Conservation (phyloP, 2,329 filamentous ascomycete species). For the Leptographium wingfieldii region DNA sequence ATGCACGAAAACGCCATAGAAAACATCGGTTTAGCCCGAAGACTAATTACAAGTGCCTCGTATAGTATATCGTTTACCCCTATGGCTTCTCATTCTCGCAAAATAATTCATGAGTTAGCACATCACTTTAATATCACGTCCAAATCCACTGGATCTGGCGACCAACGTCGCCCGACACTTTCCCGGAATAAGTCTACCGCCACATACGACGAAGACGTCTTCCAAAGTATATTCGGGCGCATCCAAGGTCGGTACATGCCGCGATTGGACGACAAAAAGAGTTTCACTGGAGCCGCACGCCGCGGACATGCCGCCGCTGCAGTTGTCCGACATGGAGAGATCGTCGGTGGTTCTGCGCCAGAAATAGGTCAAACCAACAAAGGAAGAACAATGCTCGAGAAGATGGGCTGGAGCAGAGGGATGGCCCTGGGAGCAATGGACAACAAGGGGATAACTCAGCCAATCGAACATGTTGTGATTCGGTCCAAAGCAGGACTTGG, state of each 20-base stretch:
- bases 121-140: slow-evolving; percentile 67
- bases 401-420: slow-evolving; percentile 91
- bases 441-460: slow-evolving; percentile 80
- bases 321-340: slow-evolving; percentile 68
- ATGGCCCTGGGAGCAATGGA: slow-evolving; percentile 69
- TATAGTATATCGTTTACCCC: slow-evolving; percentile 62
- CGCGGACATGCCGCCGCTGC: slow-evolving; percentile 28
- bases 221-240: slow-evolving; percentile 33
- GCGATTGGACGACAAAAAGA: slow-evolving; percentile 32
- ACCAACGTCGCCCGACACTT: slow-evolving; percentile 62
- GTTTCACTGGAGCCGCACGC: slow-evolving; percentile 15
- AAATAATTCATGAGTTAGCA: slow-evolving; percentile 68
- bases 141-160: slow-evolving; percentile 65
- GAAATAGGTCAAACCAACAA: slow-evolving; percentile 75
- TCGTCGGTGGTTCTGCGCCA: slow-evolving; percentile 74
- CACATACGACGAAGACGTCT: slow-evolving; percentile 43
- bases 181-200: slow-evolving; percentile 60
- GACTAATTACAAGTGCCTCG: slow-evolving; percentile 1
- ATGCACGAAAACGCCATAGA: background rate
- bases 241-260: slow-evolving; percentile 43
- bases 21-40: background rate
- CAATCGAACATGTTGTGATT: slow-evolving; percentile 79
- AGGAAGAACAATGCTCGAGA: slow-evolving; percentile 79
- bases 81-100: slow-evolving; percentile 68
- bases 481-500: slow-evolving; percentile 74